These are phyloP conservation scores for Candida taoyuanica DNA, from an alignment of 805 yeast species.

Conservation along the genomic window DNA sequence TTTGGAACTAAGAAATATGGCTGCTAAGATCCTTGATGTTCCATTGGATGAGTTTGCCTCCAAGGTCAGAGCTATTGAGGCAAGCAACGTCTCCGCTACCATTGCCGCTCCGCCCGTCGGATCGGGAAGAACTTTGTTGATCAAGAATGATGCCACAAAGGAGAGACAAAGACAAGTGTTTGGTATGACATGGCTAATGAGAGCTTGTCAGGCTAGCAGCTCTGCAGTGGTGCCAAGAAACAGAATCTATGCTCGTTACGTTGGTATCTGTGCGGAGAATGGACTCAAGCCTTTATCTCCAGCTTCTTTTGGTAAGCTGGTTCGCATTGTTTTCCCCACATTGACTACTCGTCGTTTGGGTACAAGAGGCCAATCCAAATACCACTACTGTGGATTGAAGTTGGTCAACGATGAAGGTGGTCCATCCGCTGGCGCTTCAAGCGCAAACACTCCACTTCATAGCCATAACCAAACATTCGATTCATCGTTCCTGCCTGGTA, in stretches of 20 bases:
- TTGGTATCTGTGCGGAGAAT: constrained; percentile 48
- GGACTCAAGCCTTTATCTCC: constrained; percentile 60
- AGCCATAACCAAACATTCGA: constrained; percentile 19
- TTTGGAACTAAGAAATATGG: constrained; percentile 33
- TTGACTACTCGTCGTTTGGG: constrained; percentile 73
- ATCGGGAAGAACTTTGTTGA: constrained; percentile 22
- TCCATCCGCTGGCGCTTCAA: constrained; percentile 23
- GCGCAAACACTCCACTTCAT: constrained; percentile 25
- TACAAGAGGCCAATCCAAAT: constrained; percentile 71
- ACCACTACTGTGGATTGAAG: constrained; percentile 76
- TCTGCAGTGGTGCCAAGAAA: constrained; percentile 60
- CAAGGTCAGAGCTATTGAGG: constrained; percentile 41
- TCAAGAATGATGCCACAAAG: constrained; percentile 25
- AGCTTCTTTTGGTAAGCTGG: constrained; percentile 74
- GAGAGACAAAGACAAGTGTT: constrained; percentile 71
- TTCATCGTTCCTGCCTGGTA: constrained; percentile 25
- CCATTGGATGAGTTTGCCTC: constrained; percentile 42
- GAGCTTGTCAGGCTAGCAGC: constrained; percentile 48
- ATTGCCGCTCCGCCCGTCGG: constrained; percentile 24
- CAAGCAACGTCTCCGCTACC: constrained; percentile 12
- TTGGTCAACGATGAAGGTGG: constrained; percentile 32
- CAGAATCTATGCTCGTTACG: constrained; percentile 64
- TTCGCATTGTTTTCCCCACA: constrained; percentile 55
- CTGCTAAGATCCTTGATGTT: constrained; percentile 23
- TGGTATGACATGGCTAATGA: constrained; percentile 77